phyloP scores from a whole-genome alignment of 768 basidiomycete species.

The Coprinellus aureogranulatus region DNA sequence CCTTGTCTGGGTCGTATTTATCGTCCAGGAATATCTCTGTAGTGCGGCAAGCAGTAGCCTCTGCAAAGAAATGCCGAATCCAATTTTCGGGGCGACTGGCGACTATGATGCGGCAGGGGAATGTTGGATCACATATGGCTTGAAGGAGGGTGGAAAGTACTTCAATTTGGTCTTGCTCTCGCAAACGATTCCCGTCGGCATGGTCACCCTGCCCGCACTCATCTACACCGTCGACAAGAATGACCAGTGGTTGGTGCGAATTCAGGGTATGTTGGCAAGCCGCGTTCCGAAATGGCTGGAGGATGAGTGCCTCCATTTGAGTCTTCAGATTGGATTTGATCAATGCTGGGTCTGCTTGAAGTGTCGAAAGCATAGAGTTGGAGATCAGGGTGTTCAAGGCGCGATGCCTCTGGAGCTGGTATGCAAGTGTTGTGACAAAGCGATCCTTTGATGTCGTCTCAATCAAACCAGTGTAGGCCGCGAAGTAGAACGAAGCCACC shows the following conservation, averaged over 20 bases:
- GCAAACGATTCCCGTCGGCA: neutral
- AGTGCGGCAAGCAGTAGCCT: too few relatives aligned
- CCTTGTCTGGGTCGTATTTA: neutral
- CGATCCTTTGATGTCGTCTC: neutral
- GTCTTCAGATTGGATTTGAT: neutral
- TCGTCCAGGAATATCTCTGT: neutral
- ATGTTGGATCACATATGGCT: neutral
- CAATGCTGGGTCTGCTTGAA: neutral
- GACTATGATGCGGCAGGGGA: neutral
- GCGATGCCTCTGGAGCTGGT: neutral
- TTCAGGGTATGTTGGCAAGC: too few relatives aligned
- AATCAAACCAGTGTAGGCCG: neutral
- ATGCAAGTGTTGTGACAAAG: slow-evolving; percentile 1
- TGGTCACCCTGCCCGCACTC: too few relatives aligned
- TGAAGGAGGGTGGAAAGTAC: neutral
- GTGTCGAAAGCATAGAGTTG: neutral
- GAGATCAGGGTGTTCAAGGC: too few relatives aligned
- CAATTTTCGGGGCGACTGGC: slow-evolving; percentile 3
- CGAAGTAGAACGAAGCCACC: neutral
- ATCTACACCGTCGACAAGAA: slow-evolving; percentile 7
- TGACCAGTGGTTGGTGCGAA: neutral
- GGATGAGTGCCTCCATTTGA: neutral
- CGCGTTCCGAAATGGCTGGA: neutral
- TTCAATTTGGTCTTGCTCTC: neutral
- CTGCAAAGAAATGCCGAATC: neutral